Evolutionary conservation across 129 eudicot genomes (phyloP).

Genomic region (Flaveria robusta): DNA sequence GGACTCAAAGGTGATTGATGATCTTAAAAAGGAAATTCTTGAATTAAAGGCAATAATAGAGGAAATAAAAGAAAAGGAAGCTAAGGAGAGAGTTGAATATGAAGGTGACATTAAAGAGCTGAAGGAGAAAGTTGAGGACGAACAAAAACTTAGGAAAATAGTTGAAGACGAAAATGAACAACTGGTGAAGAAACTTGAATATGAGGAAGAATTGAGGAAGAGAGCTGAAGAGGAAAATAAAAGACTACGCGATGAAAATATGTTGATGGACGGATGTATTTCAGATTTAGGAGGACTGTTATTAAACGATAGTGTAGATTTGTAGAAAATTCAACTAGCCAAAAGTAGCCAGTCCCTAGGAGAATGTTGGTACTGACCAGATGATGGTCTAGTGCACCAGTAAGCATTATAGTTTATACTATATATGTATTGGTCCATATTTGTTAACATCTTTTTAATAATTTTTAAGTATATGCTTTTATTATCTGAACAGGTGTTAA

Average conservation of each 20-base stretch:
- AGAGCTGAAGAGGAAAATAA: constrained; percentile 23
- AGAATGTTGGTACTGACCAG: neutral
- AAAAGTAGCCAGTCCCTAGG: neutral
- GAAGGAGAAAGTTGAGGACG: neutral
- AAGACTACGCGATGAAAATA: constrained; percentile 4
- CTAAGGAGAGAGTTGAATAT: constrained; percentile 16
- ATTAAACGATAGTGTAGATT: constrained; percentile 1
- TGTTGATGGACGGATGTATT: neutral
- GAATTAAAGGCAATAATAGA: constrained; percentile 29
- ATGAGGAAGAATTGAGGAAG: neutral
- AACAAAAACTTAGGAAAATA: neutral
- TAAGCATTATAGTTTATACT: neutral
- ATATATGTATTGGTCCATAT: neutral
- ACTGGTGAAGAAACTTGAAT: neutral
- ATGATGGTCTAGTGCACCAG: neutral
- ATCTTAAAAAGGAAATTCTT: constrained; percentile 28
- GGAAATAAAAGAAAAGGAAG: constrained; percentile 21
- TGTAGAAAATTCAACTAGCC: neutral
- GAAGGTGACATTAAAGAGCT: neutral
- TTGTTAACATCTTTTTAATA: neutral
- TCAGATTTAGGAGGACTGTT: constrained; percentile 15
- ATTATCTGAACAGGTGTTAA: neutral
- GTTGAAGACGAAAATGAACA: neutral
- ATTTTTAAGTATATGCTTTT: neutral
- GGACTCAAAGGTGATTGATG: constrained; percentile 15